Evolutionary conservation across 306 rosid genomes (phyloP), one percentile per base, ranked within the genome.

Genomic region (Cucumis sativus): DNA sequence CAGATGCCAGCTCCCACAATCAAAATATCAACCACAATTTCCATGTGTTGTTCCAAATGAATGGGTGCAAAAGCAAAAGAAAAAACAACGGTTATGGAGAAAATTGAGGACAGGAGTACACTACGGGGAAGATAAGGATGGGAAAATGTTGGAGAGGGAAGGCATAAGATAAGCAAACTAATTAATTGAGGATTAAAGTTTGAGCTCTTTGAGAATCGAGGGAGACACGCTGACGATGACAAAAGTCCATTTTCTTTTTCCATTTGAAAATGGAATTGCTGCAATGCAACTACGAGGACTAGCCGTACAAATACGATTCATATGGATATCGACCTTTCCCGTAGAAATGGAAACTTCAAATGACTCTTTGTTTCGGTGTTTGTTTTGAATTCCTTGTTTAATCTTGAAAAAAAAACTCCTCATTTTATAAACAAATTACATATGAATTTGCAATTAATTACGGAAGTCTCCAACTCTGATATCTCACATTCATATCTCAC

Each of bases 1-100:
- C 91, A 85, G 49, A 93, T 86, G 62, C 96, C 98, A 79, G 84
- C 98, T 81, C 98, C 97, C 23, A 93, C 97, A 74, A 93, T 91
- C 81, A 91, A 91, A 74, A 93, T 49, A 20, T 88, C 89, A 21
- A 18, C 83, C 55, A 4, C 28, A 79, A 81, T 73, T n/a, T 20
- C 84, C 59, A 10, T 28, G 47, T 41, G 79, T 49, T 25, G 8
- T 15, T 15, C 54, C 4, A 47, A 14, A 25, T 71, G 60, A 30
- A 4, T 23, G 10, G n/a, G 37, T 41, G 76, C 40, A 70, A 65
- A 65, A 65, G 6, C 15, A 65, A 16, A 28, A 28, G 30, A 28
- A 28, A 28, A 33, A 33, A 33, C n/a, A 3, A 35, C 4, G 45
- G 6, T 47, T 70, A 7, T 70, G 37, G 59, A 39, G 40, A 23